phyloP scores from a whole-genome alignment of 2,329 filamentous ascomycete species.

The Microsporum audouinii region DNA sequence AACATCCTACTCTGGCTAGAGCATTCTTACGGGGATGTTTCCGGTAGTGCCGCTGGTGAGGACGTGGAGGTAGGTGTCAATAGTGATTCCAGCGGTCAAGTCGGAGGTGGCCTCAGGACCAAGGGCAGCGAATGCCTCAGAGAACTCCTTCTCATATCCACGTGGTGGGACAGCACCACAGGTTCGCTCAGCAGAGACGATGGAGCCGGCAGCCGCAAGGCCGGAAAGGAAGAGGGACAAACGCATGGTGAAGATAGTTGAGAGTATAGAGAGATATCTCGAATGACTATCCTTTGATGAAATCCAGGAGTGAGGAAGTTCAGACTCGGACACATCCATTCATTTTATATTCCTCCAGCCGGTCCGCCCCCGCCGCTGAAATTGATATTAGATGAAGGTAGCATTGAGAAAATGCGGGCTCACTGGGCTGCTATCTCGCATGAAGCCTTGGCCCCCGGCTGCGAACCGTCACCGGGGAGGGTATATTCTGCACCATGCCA shows the following conservation, averaged over 20 bases:
- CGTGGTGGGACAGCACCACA: slow-evolving; percentile 7
- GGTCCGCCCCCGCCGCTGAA: not conserved
- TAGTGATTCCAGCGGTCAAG: slow-evolving; percentile 19
- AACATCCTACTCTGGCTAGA: slow-evolving; percentile 3
- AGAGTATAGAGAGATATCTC: not conserved
- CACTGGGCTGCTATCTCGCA: not conserved
- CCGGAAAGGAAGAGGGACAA: slow-evolving; percentile 7
- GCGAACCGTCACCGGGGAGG: not conserved
- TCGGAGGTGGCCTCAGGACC: not conserved
- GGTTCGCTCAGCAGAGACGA: slow-evolving; percentile 6
- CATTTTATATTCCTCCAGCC: not conserved
- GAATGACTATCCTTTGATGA: not conserved
- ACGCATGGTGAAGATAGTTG: slow-evolving; percentile 6
- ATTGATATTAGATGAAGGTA: not conserved
- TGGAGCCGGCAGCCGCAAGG: slow-evolving; percentile 8
- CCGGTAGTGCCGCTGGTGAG: slow-evolving; percentile 27
- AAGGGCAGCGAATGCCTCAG: not conserved
- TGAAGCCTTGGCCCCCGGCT: not conserved
- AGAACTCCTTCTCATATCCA: slow-evolving; percentile 4
- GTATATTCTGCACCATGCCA: not conserved
- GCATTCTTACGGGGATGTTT: slow-evolving; percentile 23
- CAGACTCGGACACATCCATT: not conserved
- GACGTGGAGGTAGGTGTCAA: slow-evolving; percentile 38
- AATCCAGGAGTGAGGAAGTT: not conserved
- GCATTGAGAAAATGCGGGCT: not conserved